Percentiles rank a stretch among this genome's conserved stretches.
Evolutionary conservation across 495 filamentous ascomycete species (phyloP).

Genomic region (Rhypophila decipiens): DNA sequence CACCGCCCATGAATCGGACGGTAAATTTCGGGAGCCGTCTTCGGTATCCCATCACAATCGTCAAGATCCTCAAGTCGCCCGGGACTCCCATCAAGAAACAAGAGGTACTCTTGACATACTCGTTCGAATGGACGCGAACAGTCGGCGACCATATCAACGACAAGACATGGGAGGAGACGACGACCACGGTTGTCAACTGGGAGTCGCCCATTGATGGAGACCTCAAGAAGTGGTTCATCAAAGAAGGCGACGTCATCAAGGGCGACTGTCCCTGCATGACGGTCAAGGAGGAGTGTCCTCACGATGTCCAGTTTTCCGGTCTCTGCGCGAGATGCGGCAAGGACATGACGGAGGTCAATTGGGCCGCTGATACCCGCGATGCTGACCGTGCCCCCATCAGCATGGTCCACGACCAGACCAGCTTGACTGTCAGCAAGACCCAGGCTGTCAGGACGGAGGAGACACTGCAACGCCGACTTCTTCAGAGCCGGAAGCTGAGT

Average conservation of each 20-base stretch:
- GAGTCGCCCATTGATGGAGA: conserved; percentile 76
- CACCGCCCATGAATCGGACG: conserved; percentile 27
- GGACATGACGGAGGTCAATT: conserved; percentile 77
- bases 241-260: conserved; percentile 62
- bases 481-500: conserved; percentile 74
- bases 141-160: conserved; percentile 65
- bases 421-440: conserved; percentile 62
- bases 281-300: conserved; percentile 85
- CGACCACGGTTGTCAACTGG: conserved; percentile 68
- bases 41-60: conserved; percentile 93
- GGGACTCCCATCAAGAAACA: conserved; percentile 69
- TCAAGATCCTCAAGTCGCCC: conserved; percentile 68
- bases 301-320: conserved; percentile 83
- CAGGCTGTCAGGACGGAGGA: conserved; percentile 79
- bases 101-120: conserved; percentile 75
- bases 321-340: conserved; percentile 90
- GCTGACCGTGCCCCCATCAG: conserved; percentile 82
- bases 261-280: conserved; percentile 56
- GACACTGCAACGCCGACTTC: conserved; percentile 74
- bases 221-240: conserved; percentile 67
- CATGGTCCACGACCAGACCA: conserved; percentile 85
- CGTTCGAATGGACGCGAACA: conserved; percentile 65
- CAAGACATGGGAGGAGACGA: conserved; percentile 49
- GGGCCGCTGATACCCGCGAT: conserved; percentile 46
- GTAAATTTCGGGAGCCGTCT: conserved; percentile 51